These are phyloP conservation scores for Ceriops zippeliana DNA, from an alignment of 345 rosid species.

Conservation along the genomic window DNA sequence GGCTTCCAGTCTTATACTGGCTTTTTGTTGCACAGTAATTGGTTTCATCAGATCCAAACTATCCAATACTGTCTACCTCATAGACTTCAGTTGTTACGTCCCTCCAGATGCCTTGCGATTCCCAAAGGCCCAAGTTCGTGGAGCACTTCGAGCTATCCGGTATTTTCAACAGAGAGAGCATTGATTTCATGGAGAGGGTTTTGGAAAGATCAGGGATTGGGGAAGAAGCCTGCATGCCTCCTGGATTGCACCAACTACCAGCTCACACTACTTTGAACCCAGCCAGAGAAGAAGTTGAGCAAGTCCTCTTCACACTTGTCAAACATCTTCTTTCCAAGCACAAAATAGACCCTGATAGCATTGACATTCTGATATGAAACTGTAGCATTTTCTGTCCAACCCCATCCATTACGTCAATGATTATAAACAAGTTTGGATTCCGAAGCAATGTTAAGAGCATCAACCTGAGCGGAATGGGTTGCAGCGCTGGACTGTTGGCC, in stretches of 20 bases:
- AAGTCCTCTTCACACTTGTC: slow-evolving; percentile 43
- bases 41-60: slow-evolving; percentile 1
- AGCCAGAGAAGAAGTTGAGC: slow-evolving; percentile 40
- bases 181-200: slow-evolving; percentile 44
- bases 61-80: slow-evolving; percentile 40
- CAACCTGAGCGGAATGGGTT: slow-evolving; percentile 60
- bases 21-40: slow-evolving; percentile 22
- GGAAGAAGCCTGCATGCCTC: slow-evolving; percentile 47
- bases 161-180: slow-evolving; percentile 29
- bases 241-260: slow-evolving; percentile 42
- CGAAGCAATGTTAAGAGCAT: slow-evolving; percentile 52
- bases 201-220: slow-evolving; percentile 55
- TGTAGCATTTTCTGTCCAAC: slow-evolving; percentile 70
- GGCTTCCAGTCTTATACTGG: slow-evolving; percentile 18
- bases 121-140: slow-evolving; percentile 32
- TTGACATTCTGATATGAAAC: slow-evolving; percentile 63
- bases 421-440: slow-evolving; percentile 46
- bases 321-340: slow-evolving; percentile 49
- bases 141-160: slow-evolving; percentile 33
- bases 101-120: slow-evolving; percentile 43
- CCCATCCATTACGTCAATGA: slow-evolving; percentile 55
- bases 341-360: slow-evolving; percentile 41
- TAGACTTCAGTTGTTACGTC: slow-evolving; percentile 53
- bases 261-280: slow-evolving; percentile 19
- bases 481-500: slow-evolving; percentile 56